These are phyloP conservation scores for Corymbia calophylla DNA, from an alignment of 441 rosid genomes.

Conservation along the genomic window DNA sequence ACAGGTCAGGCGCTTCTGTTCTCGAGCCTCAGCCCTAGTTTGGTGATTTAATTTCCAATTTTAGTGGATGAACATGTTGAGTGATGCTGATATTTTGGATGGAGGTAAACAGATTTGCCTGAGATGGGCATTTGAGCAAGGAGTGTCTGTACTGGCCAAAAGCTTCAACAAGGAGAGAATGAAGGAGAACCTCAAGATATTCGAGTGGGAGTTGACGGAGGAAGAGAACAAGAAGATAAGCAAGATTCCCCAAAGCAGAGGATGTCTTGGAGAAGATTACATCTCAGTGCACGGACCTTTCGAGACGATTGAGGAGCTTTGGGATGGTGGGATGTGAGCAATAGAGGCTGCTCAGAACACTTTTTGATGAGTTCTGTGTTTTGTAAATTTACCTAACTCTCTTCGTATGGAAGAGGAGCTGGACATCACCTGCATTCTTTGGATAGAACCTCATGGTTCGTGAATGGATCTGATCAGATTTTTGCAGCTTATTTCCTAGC, in stretches of 20 bases:
- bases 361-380: background rate
- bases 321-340: slow-evolving; percentile 31
- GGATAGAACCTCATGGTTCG: background rate
- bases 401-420: background rate
- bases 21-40: background rate
- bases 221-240: slow-evolving; percentile 29
- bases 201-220: slow-evolving; percentile 31
- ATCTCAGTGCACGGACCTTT: slow-evolving; percentile 35
- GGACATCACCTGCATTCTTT: background rate
- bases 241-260: slow-evolving; percentile 33
- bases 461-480: background rate
- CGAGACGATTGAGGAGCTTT: slow-evolving; percentile 34
- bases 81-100: background rate
- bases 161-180: slow-evolving; percentile 48
- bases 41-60: background rate
- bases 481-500: background rate
- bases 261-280: slow-evolving; percentile 25
- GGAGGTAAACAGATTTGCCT: slow-evolving; percentile 27
- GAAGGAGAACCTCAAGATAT: slow-evolving; percentile 42
- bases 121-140: slow-evolving; percentile 47
- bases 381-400: background rate
- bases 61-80: background rate
- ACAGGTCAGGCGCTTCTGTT: slow-evolving; percentile 16
- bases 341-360: background rate
- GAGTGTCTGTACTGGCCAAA: slow-evolving; percentile 28